Conservation (phyloP, 1,284 basidiomycete species). For the Ganoderma lingzhi region DNA sequence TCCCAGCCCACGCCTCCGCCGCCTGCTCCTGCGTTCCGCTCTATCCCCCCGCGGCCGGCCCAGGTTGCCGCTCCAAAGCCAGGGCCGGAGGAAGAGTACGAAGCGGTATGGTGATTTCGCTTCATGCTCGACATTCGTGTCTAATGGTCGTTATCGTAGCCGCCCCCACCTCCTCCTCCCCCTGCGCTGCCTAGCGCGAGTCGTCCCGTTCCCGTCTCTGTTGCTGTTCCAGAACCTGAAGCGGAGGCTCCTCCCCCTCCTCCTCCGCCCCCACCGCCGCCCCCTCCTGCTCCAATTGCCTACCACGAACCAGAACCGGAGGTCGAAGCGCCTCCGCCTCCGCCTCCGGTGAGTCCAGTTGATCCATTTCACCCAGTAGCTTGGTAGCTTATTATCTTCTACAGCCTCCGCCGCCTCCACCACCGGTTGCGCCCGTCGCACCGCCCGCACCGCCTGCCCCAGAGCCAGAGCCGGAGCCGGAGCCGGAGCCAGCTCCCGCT, state of each 20-base stretch:
- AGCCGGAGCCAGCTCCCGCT: conserved; percentile 39
- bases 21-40: conserved; percentile 32
- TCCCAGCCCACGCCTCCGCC: conserved; percentile 39
- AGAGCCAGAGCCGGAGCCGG: conserved; percentile 47
- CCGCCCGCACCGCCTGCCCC: conserved; percentile 49
- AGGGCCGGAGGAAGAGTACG: conserved; percentile 45
- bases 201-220: conserved; percentile 36
- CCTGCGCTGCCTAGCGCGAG: conserved; percentile 39
- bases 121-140: conserved; percentile 1
- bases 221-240: conserved; percentile 36
- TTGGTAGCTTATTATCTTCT: background rate
- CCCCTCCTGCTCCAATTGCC: conserved; percentile 37
- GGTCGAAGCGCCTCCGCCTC: conserved; percentile 34
- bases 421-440: conserved; percentile 35
- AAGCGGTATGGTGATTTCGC: conserved; percentile 40
- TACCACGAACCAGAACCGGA: conserved; percentile 36
- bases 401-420: conserved; percentile 38
- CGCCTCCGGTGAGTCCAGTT: conserved; percentile 33
- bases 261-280: conserved; percentile 45
- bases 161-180: conserved; percentile 46
- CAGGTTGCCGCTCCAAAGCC: conserved; percentile 27
- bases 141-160: conserved; percentile 22
- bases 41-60: conserved; percentile 34
- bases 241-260: conserved; percentile 41
- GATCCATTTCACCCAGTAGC: background rate